A percentile compares a stretch with the other conserved stretches of the same genome.
phyloP scores from a whole-genome alignment of 2,329 filamentous ascomycete species.

The Trichoderma aggressivum region DNA sequence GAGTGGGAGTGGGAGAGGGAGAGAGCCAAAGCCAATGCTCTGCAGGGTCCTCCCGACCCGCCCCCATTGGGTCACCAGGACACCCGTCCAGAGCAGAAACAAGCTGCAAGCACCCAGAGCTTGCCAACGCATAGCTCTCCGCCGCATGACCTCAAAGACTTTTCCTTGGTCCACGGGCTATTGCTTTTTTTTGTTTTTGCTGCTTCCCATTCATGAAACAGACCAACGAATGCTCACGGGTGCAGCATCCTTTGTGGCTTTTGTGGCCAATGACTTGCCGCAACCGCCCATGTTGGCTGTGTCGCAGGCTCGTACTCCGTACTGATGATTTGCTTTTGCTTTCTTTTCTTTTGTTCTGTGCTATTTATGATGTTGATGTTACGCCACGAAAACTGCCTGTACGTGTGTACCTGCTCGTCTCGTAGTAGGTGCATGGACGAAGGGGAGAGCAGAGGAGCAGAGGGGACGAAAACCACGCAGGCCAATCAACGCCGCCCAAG shows the following conservation, averaged over 20 bases:
- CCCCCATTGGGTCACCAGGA: slow-evolving; percentile 20
- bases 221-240: slow-evolving; percentile 17
- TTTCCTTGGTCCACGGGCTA: slow-evolving; percentile 16
- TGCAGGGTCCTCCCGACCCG: slow-evolving; percentile 19
- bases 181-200: not conserved
- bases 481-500: slow-evolving; percentile 2
- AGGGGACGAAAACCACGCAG: not conserved
- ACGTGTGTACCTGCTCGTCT: not conserved
- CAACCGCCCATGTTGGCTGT: not conserved
- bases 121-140: slow-evolving; percentile 21
- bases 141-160: slow-evolving; percentile 19
- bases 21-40: slow-evolving; percentile 16
- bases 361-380: not conserved
- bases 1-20: not conserved
- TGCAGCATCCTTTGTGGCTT: not conserved
- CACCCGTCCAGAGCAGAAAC: slow-evolving; percentile 15
- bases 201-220: slow-evolving; percentile 1
- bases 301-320: not conserved
- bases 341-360: not conserved
- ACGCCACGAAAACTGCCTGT: not conserved
- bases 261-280: slow-evolving; percentile 13
- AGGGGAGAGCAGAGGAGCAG: not conserved
- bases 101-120: slow-evolving; percentile 12
- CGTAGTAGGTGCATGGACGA: not conserved
- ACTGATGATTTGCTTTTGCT: not conserved